A percentile compares a stretch with the other conserved stretches of the same genome.
Conservation (phyloP, 2,329 filamentous ascomycete species). For the Sporothrix euskadiensis region DNA sequence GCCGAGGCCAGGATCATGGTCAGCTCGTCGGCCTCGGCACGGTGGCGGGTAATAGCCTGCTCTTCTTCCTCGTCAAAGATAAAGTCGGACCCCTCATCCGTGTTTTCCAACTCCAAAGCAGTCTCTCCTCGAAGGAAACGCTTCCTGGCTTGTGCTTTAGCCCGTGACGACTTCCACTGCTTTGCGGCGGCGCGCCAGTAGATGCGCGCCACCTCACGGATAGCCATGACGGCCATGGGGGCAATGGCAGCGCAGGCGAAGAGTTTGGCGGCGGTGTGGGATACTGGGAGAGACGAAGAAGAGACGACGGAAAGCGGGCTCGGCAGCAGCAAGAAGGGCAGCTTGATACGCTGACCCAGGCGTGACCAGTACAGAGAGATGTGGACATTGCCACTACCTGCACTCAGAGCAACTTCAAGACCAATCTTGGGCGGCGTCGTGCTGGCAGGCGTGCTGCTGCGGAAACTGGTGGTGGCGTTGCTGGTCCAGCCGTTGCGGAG, state of each 20-base stretch:
- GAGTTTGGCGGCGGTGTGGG: slow-evolving; percentile 33
- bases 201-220: slow-evolving; percentile 29
- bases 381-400: slow-evolving; percentile 43
- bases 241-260: slow-evolving; percentile 45
- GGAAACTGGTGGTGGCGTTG: slow-evolving; percentile 23
- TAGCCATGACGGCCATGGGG: slow-evolving; percentile 46
- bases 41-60: slow-evolving; percentile 38
- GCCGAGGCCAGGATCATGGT: slow-evolving; percentile 46
- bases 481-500: slow-evolving; percentile 28
- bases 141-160: background rate
- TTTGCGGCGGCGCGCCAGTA: slow-evolving; percentile 15
- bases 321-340: slow-evolving; percentile 47
- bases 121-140: background rate
- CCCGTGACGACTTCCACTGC: slow-evolving; percentile 1
- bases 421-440: slow-evolving; percentile 45
- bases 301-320: slow-evolving; percentile 32
- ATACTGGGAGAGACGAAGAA: background rate
- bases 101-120: slow-evolving; percentile 31
- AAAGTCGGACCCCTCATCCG: slow-evolving; percentile 15
- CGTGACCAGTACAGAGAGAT: slow-evolving; percentile 52
- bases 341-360: slow-evolving; percentile 46
- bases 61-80: slow-evolving; percentile 29
- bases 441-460: slow-evolving; percentile 25
- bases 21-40: slow-evolving; percentile 50
- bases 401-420: slow-evolving; percentile 47